Evolutionary conservation across 1,284 basidiomycete genomes (phyloP).

Genomic region (Rhodotorula sp.): DNA sequence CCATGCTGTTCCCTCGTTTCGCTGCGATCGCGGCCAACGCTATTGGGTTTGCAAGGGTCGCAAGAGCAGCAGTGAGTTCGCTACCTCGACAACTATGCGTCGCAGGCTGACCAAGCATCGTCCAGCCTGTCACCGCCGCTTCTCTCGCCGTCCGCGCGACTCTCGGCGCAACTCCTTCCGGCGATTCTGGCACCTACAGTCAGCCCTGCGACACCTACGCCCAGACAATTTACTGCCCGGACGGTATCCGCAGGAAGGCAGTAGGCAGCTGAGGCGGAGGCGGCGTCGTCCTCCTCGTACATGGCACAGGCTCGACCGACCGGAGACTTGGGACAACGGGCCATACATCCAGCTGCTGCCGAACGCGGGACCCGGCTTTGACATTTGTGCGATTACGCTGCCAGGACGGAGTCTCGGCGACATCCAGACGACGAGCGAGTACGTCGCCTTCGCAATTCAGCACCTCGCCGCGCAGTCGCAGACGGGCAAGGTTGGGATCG

Average conservation of each 20-base stretch:
- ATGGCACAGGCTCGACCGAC: conserved; percentile 45
- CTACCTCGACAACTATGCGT: too few species aligned
- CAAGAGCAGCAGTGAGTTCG: too few species aligned
- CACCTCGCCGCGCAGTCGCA: conserved; percentile 41
- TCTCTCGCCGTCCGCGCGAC: neutral
- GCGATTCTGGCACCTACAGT: conserved; percentile 15
- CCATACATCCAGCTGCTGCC: conserved; percentile 41
- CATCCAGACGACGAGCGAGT: conserved; percentile 46
- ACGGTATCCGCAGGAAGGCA: conserved; percentile 36
- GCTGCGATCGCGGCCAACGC: too few species aligned
- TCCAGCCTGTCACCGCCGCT: neutral
- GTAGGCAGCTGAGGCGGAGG: too few species aligned
- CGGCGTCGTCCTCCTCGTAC: conserved; percentile 46
- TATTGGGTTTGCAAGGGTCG: too few species aligned
- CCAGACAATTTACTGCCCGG: conserved; percentile 40
- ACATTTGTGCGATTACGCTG: conserved; percentile 44
- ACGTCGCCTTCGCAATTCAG: conserved; percentile 46
- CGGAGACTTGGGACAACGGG: conserved; percentile 42
- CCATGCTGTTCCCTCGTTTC: neutral
- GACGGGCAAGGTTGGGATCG: conserved; percentile 45
- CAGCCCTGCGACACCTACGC: conserved; percentile 7
- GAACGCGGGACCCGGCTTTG: conserved; percentile 40
- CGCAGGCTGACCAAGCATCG: neutral
- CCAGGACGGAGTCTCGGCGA: conserved; percentile 44
- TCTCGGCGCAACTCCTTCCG: neutral